A percentile compares a stretch with the other conserved stretches of the same genome.
Evolutionary conservation across 352 stramenopile species (phyloP).

Genomic region (Globisporangium cystogenes): DNA sequence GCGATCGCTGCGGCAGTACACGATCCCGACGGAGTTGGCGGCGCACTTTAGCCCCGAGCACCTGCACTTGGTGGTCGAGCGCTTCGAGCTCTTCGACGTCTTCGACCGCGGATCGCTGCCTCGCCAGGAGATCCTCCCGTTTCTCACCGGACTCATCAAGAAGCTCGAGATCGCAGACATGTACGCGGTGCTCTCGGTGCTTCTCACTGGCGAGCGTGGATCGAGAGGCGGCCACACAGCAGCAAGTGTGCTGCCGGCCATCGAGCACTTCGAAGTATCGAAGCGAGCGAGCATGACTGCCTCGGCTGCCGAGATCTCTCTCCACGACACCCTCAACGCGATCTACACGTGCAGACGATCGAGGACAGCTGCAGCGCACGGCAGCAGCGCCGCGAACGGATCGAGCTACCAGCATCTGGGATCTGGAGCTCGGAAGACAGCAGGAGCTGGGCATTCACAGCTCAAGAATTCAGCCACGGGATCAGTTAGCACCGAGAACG

Average conservation of each 20-base stretch:
- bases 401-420: no score
- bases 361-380: neutral
- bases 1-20: slow-evolving; percentile 19
- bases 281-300: no score
- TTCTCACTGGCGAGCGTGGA: slow-evolving; percentile 12
- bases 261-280: neutral
- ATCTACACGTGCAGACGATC: slow-evolving; percentile 8
- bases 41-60: slow-evolving; percentile 25
- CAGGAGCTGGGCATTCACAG: no score
- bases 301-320: slow-evolving; percentile 5
- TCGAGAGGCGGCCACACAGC: neutral
- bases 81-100: slow-evolving; percentile 39
- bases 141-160: slow-evolving; percentile 29
- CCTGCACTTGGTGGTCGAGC: slow-evolving; percentile 21
- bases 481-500: no score
- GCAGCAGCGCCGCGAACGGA: neutral
- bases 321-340: slow-evolving; percentile 2
- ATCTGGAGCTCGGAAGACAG: no score
- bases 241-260: neutral
- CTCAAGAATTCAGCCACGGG: no score
- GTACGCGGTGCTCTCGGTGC: slow-evolving; percentile 25
- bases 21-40: slow-evolving; percentile 19
- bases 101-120: slow-evolving; percentile 30
- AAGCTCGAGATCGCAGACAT: slow-evolving; percentile 35
- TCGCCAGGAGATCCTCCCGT: slow-evolving; percentile 29